Evolutionary conservation across 2,329 filamentous ascomycete species (phyloP).

Genomic region (Neonectria neomacrospora): DNA sequence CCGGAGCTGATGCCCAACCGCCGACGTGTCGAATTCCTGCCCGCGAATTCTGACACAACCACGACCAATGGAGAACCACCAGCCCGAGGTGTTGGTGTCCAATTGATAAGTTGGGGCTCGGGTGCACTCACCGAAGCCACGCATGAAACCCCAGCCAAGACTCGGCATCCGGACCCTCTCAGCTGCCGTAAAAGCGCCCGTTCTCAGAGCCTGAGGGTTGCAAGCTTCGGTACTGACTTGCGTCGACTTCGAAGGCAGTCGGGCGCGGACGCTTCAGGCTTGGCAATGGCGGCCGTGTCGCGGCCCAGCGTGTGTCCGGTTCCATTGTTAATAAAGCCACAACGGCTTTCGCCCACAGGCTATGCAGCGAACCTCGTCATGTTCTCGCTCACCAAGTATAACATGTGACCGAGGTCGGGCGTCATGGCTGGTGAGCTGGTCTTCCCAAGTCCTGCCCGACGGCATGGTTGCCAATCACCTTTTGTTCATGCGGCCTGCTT

Average conservation of each 20-base stretch:
- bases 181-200: constrained; percentile 14
- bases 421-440: constrained; percentile 11
- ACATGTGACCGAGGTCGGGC: constrained; percentile 20
- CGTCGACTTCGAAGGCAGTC: not conserved
- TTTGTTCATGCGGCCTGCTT: not conserved
- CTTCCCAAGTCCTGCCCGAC: constrained; percentile 1
- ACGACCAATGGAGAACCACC: constrained; percentile 11
- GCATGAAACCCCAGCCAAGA: constrained; percentile 13
- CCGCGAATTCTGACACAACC: constrained; percentile 5
- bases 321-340: not conserved
- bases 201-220: constrained; percentile 7
- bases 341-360: constrained; percentile 9
- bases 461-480: constrained; percentile 8
- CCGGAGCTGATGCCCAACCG: constrained; percentile 23
- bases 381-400: not conserved
- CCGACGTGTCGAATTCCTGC: constrained; percentile 20
- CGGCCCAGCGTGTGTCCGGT: not conserved
- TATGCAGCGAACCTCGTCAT: constrained; percentile 21
- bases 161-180: constrained; percentile 8
- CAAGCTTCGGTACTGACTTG: not conserved
- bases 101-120: constrained; percentile 24
- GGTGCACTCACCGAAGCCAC: constrained; percentile 23
- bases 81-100: constrained; percentile 20
- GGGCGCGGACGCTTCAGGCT: constrained; percentile 21
- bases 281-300: constrained; percentile 15